These are phyloP conservation scores for Plenodomus tracheiphilus DNA, from an alignment of 2,329 filamentous ascomycete genomes.

Conservation along the genomic window DNA sequence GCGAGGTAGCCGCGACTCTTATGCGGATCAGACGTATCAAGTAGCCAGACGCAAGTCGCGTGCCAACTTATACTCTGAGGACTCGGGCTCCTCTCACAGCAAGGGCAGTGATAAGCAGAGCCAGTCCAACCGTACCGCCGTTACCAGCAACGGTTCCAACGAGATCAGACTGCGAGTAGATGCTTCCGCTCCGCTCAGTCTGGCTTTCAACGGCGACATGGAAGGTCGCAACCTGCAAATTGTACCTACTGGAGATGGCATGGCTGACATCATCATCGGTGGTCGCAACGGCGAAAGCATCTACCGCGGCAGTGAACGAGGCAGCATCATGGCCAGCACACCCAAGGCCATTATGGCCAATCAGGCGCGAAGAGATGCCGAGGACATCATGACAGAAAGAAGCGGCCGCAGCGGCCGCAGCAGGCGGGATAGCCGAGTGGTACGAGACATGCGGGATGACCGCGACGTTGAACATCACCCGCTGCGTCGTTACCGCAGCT, in stretches of 20 bases:
- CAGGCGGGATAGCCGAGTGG: conserved; percentile 24
- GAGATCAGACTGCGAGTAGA: conserved; percentile 44
- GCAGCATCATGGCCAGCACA: conserved; percentile 24
- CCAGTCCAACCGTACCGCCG: conserved; percentile 30
- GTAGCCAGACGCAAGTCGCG: conserved; percentile 33
- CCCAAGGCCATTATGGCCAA: conserved; percentile 20
- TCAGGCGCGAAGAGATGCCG: conserved; percentile 30
- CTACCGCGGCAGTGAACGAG: conserved; percentile 34
- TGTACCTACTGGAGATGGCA: conserved; percentile 38
- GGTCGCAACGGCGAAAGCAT: conserved; percentile 25
- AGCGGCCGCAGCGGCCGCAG: conserved; percentile 32
- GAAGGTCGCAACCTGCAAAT: conserved; percentile 43
- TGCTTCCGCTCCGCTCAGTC: conserved; percentile 34
- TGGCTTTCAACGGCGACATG: conserved; percentile 44
- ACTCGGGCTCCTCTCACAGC: conserved; percentile 32
- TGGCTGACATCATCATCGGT: conserved; percentile 43
- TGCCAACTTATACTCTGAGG: conserved; percentile 30
- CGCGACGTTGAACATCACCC: conserved; percentile 23
- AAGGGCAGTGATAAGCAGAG: conserved; percentile 31
- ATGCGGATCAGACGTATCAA: conserved; percentile 34
- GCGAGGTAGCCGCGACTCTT: conserved; percentile 31
- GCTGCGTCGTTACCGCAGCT: conserved; percentile 28
- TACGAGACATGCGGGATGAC: conserved; percentile 16
- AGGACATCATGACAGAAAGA: conserved; percentile 31
- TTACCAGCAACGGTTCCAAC: conserved; percentile 34